Base-by-base conservation (phyloP, 345 rosid species). In the rapeseed (Brassica napus) region DNA sequence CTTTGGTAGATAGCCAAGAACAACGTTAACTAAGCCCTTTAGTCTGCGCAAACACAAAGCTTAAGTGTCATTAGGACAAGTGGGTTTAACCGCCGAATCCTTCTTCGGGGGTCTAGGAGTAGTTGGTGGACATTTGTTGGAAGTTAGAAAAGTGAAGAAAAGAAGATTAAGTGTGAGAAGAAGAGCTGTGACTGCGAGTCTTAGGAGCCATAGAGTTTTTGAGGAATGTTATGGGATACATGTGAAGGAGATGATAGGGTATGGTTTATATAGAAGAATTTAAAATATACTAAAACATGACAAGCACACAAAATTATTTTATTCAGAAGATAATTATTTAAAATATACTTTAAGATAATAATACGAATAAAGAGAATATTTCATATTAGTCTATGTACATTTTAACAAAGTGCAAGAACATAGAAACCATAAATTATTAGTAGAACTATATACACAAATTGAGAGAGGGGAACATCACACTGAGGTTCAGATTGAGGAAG, bases 61-160 rank as follows among this genome's bases (percentile, higher is more conserved):
- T 91, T 89, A 18, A 91, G 87, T 83, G 73, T 91, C 93, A 80
- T 80, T 85, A 0, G 93, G 94, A 88, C 93, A 87, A 64, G 77
- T 74, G 55, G 84, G 49, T 42, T 65, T 60, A 4, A 78, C 78
- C 28, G 86, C 4, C 0, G 84, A 65, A 4, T 64, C 76, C 68
- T 69, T 74, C 72, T 75, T 71, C 26, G 80, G 80, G 52, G 37
- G 49, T 68, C 81, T 31, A 42, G 85, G 82, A 10, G 86, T 47
- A 5, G 86, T 81, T 66, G 89, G 87, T 52, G 86, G 84, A 57
- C 76, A 83, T 52, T 65, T 16, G 69, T 88, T 83, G 10, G 91
- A 87, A 71, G 82, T 84, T n/a, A 88, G 91, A 70, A 86, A 18
- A 5, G 85, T 86, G 89, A 86, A 88, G 83, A 88, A 85, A 30